Percentiles rank a stretch among this genome's conserved stretches.
Evolutionary conservation across 2,329 filamentous ascomycete species (phyloP).

Genomic region (Leptographium wingfieldii): DNA sequence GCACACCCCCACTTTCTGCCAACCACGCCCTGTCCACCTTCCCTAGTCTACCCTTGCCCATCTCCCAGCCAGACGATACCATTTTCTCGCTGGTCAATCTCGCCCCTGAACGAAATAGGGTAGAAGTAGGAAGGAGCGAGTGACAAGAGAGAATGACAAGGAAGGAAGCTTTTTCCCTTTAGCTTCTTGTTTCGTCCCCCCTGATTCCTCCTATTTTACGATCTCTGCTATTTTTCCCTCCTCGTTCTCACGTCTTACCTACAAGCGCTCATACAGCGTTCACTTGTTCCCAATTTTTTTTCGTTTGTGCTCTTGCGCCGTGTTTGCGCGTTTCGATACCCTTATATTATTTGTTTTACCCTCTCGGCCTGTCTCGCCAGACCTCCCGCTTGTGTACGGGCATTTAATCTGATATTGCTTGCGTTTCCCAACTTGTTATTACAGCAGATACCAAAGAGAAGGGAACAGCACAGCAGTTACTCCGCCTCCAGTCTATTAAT

Average conservation of each 20-base stretch:
- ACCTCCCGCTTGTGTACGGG: background rate
- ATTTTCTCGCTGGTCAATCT: background rate
- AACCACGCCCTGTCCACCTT: background rate
- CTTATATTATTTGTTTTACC: background rate
- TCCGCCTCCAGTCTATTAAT: too few relatives aligned
- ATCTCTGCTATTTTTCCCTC: background rate
- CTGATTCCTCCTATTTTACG: background rate
- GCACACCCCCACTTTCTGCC: slow-evolving; percentile 1
- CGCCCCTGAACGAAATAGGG: slow-evolving; percentile 2
- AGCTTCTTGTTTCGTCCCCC: slow-evolving; percentile 1
- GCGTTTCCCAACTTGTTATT: background rate
- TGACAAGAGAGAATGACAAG: background rate
- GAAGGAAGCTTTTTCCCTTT: background rate
- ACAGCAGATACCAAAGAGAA: background rate
- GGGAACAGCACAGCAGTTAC: background rate
- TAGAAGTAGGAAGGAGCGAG: slow-evolving; percentile 2
- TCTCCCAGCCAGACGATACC: background rate
- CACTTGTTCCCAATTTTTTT: background rate
- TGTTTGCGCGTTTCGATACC: slow-evolving; percentile 1
- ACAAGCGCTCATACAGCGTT: background rate
- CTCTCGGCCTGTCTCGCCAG: background rate
- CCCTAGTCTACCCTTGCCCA: background rate
- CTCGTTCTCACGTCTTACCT: background rate
- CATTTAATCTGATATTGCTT: background rate
- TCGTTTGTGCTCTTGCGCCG: background rate